Percentiles rank a stretch among this genome's conserved stretches.
phyloP scores from a whole-genome alignment of 805 yeast genomes.

The Cyberlindnera lachancei region DNA sequence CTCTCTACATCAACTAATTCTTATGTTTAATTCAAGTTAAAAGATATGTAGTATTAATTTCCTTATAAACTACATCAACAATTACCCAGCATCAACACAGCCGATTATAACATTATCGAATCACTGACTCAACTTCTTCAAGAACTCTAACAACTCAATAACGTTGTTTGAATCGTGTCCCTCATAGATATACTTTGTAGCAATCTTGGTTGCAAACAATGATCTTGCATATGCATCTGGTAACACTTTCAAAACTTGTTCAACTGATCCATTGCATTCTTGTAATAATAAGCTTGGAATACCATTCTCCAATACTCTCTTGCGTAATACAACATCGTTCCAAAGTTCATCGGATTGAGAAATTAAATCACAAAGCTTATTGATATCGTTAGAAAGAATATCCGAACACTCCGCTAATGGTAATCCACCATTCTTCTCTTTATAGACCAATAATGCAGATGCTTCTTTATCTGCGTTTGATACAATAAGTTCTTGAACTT shows the following conservation, averaged over 20 bases:
- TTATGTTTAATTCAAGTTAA: no score
- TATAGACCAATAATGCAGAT: conserved; percentile 76
- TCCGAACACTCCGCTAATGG: conserved; percentile 69
- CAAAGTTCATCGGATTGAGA: conserved; percentile 81
- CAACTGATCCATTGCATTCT: conserved; percentile 70
- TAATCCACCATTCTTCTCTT: conserved; percentile 51
- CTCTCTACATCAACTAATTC: no score
- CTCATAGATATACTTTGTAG: conserved; percentile 22
- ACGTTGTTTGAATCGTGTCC: conserved; percentile 22
- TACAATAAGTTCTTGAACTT: conserved; percentile 72
- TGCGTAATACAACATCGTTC: conserved; percentile 69
- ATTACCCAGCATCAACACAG: no score
- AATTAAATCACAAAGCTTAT: conserved; percentile 78
- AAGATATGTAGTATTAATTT: no score
- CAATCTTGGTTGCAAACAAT: conserved; percentile 40
- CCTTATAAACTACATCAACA: no score
- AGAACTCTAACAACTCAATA: conserved; percentile 22
- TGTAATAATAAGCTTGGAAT: conserved; percentile 67
- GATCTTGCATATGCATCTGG: conserved; percentile 87
- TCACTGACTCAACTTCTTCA: conserved; percentile 10
- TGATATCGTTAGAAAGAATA: conserved; percentile 73
- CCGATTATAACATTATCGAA: no score
- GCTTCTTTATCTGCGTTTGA: conserved; percentile 81
- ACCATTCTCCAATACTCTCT: conserved; percentile 66
- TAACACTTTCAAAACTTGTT: conserved; percentile 61